Base-by-base conservation (phyloP, 768 basidiomycete genomes). In the Gelatoporia subvermispora region DNA sequence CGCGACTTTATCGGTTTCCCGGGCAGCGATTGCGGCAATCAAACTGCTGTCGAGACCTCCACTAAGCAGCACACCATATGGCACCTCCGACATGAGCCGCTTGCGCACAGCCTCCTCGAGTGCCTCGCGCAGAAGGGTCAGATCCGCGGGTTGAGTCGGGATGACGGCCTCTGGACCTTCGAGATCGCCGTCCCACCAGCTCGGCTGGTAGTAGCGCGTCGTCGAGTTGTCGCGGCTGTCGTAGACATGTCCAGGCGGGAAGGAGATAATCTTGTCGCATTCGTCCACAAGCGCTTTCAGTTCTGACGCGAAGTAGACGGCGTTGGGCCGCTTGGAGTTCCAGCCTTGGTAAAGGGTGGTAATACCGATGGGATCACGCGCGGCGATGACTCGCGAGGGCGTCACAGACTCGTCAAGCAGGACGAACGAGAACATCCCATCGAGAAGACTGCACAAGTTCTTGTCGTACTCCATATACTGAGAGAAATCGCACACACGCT, bases 401-500 rank as follows among this genome's bases (percentile, higher is more conserved):
- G 86, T 74, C 50, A 88, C 85, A 11, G 92, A 89, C 63, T 94
- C 92, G 69, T 99, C 96, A 50, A 98, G 75, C 39, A 98, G 79
- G 54, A 97, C 88, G 62, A 98, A 99, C 2, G 95, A 93, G 73
- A 99, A 99, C 91, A 99, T 95, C 55, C 96, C 96, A 63, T 99
- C 96, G 50, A 99, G 85, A 62, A 81, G 73, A 62, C 70, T 69
- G 70, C 88, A 90, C 22, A 95, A 71, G 3, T 77, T 78, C 56
- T 81, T 89, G 61, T 73, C 93, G 60, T 89, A 67, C 69, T 91
- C 86, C 58, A 76, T 74, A 72, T 96, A 97, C 95, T 97, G 55
- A 31, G 13, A 13, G 28, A 5, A 13, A 31, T 31, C 28, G 28
- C 13, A 13, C 16, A 41, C n/a, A 24, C 35, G 42, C 24, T 9